Percentiles rank a stretch among this genome's conserved stretches.
These are phyloP conservation scores for Schizophyllum amplum DNA, from an alignment of 1,284 basidiomycete genomes.

Conservation along the genomic window DNA sequence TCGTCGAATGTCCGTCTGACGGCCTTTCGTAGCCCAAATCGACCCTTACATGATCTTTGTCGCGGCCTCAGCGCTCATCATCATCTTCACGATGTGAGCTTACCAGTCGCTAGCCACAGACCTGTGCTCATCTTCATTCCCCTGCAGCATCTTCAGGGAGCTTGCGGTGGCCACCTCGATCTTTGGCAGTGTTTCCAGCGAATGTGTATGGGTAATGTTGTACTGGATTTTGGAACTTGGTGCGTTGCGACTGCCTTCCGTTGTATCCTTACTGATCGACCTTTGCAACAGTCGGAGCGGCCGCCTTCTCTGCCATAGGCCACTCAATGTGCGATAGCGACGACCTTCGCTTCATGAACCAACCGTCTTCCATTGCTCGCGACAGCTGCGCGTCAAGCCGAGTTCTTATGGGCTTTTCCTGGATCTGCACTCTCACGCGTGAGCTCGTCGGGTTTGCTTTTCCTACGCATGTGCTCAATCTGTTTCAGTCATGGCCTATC, in stretches of 20 bases:
- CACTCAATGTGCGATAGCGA: slow-evolving; percentile 27
- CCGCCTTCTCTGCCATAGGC: slow-evolving; percentile 32
- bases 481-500: slow-evolving; percentile 35
- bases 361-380: slow-evolving; percentile 6
- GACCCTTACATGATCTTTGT: slow-evolving; percentile 56
- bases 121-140: slow-evolving; percentile 3
- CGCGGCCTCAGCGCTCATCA: slow-evolving; percentile 48
- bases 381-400: slow-evolving; percentile 46
- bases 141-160: slow-evolving; percentile 51
- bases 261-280: slow-evolving; percentile 11
- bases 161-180: slow-evolving; percentile 42
- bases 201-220: slow-evolving; percentile 51
- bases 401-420: slow-evolving; percentile 55
- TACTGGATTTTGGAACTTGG: slow-evolving; percentile 56
- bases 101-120: not conserved
- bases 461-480: not conserved
- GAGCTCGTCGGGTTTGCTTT: slow-evolving; percentile 21
- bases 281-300: slow-evolving; percentile 34
- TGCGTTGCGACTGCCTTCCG: slow-evolving; percentile 24
- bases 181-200: slow-evolving; percentile 49
- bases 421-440: slow-evolving; percentile 52
- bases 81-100: slow-evolving; percentile 54
- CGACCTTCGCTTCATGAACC: slow-evolving; percentile 2
- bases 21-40: slow-evolving; percentile 31
- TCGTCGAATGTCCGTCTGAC: slow-evolving; percentile 10